A percentile compares a stretch with the other conserved stretches of the same genome.
These are phyloP conservation scores for Thraustochytrium sp. DNA, from an alignment of 352 stramenopile genomes.

Conservation along the genomic window DNA sequence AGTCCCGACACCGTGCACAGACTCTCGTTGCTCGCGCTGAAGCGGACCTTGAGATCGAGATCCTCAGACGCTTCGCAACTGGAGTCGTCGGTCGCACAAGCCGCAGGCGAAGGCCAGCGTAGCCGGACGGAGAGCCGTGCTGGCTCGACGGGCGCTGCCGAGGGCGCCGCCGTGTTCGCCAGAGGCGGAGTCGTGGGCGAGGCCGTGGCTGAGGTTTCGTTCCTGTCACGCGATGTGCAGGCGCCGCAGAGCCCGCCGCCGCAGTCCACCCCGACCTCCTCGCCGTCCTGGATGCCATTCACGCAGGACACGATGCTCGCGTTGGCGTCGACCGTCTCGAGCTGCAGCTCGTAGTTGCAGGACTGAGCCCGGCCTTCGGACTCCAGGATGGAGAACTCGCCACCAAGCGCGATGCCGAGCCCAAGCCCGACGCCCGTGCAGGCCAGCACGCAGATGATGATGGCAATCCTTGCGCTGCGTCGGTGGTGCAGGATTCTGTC, in stretches of 20 bases:
- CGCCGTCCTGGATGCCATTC: neutral
- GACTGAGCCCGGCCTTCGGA: neutral
- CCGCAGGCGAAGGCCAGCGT: neutral
- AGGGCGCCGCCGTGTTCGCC: neutral
- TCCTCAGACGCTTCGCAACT: neutral
- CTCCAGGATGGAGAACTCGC: neutral
- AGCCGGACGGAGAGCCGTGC: neutral
- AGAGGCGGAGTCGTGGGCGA: neutral
- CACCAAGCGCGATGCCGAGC: neutral
- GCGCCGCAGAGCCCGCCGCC: neutral
- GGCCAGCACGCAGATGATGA: neutral
- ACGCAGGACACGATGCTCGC: neutral
- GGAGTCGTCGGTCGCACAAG: neutral
- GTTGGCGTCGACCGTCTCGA: neutral
- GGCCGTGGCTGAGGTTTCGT: neutral
- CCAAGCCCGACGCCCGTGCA: neutral
- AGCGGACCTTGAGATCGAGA: slow-evolving; percentile 25
- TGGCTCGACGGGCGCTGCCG: neutral
- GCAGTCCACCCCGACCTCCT: slow-evolving; percentile 4
- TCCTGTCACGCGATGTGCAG: neutral
- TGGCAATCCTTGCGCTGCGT: neutral
- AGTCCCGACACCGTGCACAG: neutral
- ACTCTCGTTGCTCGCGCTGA: neutral
- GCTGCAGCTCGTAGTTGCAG: neutral
- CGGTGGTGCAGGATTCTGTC: slow-evolving; percentile 1